These are phyloP conservation scores for Euclidium syriacum DNA, from an alignment of 345 rosid genomes.

Conservation along the genomic window DNA sequence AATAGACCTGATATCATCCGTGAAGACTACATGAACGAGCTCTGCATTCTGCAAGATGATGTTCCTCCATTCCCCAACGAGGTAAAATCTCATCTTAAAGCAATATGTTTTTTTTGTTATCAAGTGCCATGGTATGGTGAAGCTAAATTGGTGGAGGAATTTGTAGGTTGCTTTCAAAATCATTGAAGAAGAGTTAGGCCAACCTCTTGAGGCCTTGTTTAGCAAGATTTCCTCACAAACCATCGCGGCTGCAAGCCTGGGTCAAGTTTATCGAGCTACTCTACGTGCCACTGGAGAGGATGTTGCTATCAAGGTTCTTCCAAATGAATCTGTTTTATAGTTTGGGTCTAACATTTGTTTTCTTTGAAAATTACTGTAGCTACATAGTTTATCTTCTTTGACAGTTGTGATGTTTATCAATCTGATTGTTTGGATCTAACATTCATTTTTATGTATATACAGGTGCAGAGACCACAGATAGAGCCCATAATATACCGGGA, in stretches of 20 bases:
- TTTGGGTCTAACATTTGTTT: no score
- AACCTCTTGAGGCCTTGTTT: slow-evolving; percentile 80
- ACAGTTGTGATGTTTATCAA: background rate
- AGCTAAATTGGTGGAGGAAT: slow-evolving; percentile 21
- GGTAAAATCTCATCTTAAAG: slow-evolving; percentile 31
- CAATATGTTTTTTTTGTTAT: background rate
- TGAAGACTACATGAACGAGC: slow-evolving; percentile 97
- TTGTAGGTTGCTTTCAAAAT: slow-evolving; percentile 79
- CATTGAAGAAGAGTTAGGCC: slow-evolving; percentile 91
- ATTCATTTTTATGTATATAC: slow-evolving; percentile 23
- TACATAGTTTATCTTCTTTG: no score
- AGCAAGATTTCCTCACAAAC: slow-evolving; percentile 78
- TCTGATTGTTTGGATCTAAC: background rate
- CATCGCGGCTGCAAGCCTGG: slow-evolving; percentile 96
- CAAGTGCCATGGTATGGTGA: slow-evolving; percentile 3
- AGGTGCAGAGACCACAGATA: slow-evolving; percentile 91
- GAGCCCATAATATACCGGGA: slow-evolving; percentile 93
- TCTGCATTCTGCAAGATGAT: slow-evolving; percentile 96
- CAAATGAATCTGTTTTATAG: no score
- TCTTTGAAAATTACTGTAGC: background rate
- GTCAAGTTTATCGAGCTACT: slow-evolving; percentile 98
- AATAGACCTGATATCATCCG: slow-evolving; percentile 93
- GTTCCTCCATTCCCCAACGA: slow-evolving; percentile 94
- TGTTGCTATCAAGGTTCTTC: slow-evolving; percentile 90
- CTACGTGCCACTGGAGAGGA: slow-evolving; percentile 81